A percentile compares a stretch with the other conserved stretches of the same genome.
Evolutionary conservation across 2,329 filamentous ascomycete species (phyloP).

Genomic region (Didymella lethalis): DNA sequence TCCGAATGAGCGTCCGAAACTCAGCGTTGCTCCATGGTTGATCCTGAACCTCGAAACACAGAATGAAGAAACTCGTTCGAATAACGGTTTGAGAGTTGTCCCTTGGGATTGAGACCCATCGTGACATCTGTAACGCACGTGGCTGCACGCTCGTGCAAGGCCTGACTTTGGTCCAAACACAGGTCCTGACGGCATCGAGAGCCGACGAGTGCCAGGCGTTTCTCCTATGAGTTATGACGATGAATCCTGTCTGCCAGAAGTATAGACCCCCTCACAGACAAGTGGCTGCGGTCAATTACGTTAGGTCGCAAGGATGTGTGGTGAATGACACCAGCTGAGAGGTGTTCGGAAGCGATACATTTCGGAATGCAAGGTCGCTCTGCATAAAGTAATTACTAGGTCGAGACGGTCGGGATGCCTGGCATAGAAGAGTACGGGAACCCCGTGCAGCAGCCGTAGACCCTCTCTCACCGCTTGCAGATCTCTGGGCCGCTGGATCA

Average conservation of each 20-base stretch:
- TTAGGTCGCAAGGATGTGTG: not conserved
- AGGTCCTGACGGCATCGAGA: not conserved
- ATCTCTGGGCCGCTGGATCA: constrained; percentile 4
- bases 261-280: not conserved
- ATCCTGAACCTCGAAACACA: constrained; percentile 8
- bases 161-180: not conserved
- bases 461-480: constrained; percentile 4
- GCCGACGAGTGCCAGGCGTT: not conserved
- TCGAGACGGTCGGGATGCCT: not conserved
- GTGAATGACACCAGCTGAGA: not conserved
- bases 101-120: not conserved
- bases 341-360: not conserved
- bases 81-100: not conserved
- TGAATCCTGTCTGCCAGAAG: not conserved
- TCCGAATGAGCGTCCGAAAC: not conserved
- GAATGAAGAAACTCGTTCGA: not conserved
- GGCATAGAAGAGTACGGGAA: not conserved
- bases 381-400: not conserved
- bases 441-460: not conserved
- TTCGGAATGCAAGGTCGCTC: not conserved
- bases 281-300: not conserved
- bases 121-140: constrained; percentile 9
- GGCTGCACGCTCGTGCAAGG: constrained; percentile 4
- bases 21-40: constrained; percentile 7
- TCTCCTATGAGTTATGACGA: not conserved